phyloP scores from a whole-genome alignment of 495 filamentous ascomycete species.

The Aspergillus avenaceus region DNA sequence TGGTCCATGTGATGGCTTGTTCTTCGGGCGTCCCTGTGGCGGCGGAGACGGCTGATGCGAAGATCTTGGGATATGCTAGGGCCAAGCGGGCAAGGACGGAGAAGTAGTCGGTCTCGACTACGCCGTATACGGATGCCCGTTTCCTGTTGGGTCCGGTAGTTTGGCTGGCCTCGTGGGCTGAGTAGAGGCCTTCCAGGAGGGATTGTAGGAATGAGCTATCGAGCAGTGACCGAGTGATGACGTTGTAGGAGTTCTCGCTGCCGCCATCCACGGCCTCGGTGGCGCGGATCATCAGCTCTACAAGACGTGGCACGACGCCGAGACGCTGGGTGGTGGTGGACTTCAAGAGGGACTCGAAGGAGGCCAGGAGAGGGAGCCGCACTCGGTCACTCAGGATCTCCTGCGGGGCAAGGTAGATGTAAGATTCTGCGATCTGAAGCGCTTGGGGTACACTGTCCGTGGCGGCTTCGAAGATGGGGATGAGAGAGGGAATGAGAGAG shows the following conservation, averaged over 20 bases:
- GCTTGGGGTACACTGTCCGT: constrained; percentile 66
- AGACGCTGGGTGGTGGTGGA: constrained; percentile 61
- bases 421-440: constrained; percentile 70
- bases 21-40: constrained; percentile 39
- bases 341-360: constrained; percentile 52
- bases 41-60: constrained; percentile 51
- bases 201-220: constrained; percentile 61
- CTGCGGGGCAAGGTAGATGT: constrained; percentile 73
- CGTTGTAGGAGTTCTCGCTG: constrained; percentile 53
- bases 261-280: constrained; percentile 70
- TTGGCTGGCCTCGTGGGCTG: constrained; percentile 66
- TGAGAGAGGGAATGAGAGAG: constrained; percentile 59
- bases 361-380: constrained; percentile 50
- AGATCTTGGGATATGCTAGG: constrained; percentile 60
- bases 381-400: constrained; percentile 65
- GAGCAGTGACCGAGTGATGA: constrained; percentile 65
- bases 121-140: constrained; percentile 56
- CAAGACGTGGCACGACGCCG: constrained; percentile 58
- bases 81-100: constrained; percentile 76
- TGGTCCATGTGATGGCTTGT: constrained; percentile 63
- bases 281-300: constrained; percentile 67
- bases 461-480: constrained; percentile 68
- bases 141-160: constrained; percentile 71
- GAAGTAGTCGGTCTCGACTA: constrained; percentile 79
- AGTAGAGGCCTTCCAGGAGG: constrained; percentile 66